Evolutionary conservation across 2,329 filamentous ascomycete genomes (phyloP).

Genomic region (Tolypocladium tundrense): DNA sequence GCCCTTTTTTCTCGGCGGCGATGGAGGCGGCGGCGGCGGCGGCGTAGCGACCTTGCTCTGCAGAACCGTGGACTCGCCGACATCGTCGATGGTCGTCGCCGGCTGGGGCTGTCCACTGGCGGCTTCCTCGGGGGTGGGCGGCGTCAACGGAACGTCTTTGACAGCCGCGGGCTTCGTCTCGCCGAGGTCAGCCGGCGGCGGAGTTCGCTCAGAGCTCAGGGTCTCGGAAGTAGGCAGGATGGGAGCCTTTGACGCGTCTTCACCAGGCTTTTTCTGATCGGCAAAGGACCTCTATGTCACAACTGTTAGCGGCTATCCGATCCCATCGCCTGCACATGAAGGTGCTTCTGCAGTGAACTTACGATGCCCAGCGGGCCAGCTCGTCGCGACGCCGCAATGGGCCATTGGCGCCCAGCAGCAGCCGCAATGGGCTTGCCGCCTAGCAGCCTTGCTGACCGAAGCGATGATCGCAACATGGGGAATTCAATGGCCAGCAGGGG

Average conservation of each 20-base stretch:
- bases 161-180: slow-evolving; percentile 24
- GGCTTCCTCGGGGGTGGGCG: slow-evolving; percentile 12
- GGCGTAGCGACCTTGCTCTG: slow-evolving; percentile 14
- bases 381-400: slow-evolving; percentile 25
- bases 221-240: slow-evolving; percentile 46
- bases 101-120: slow-evolving; percentile 6
- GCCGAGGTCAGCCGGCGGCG: slow-evolving; percentile 24
- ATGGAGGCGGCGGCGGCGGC: slow-evolving; percentile 28
- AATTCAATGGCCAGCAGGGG: slow-evolving; percentile 34
- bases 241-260: slow-evolving; percentile 36
- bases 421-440: slow-evolving; percentile 43
- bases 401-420: slow-evolving; percentile 49
- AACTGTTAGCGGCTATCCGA: background rate
- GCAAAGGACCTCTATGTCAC: slow-evolving; percentile 45
- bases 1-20: slow-evolving; percentile 47
- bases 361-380: slow-evolving; percentile 20
- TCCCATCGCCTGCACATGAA: background rate
- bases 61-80: slow-evolving; percentile 7
- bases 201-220: slow-evolving; percentile 34
- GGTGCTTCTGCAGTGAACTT: slow-evolving; percentile 9
- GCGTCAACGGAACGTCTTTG: slow-evolving; percentile 21
- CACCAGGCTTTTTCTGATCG: slow-evolving; percentile 40
- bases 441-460: slow-evolving; percentile 53
- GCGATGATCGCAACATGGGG: slow-evolving; percentile 60
- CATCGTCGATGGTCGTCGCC: slow-evolving; percentile 10